Conservation (phyloP, 768 basidiomycete genomes). For the Rhizopogon vesiculosus region DNA sequence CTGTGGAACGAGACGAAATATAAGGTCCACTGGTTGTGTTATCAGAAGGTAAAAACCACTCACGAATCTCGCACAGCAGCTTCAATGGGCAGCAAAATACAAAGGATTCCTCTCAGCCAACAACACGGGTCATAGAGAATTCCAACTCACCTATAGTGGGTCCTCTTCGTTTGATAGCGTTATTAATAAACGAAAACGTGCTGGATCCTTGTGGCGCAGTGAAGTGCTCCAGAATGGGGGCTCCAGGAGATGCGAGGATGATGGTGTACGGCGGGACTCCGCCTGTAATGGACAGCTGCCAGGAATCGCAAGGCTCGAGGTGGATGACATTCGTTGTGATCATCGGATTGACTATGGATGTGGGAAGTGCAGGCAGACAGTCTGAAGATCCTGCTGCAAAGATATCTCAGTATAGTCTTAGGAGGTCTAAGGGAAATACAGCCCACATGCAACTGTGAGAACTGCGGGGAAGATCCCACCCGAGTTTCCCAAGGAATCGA, state of each 20-base stretch:
- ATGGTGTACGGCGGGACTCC: slow-evolving; percentile 42
- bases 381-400: slow-evolving; percentile 23
- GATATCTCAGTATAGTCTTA: background rate
- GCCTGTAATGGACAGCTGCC: slow-evolving; percentile 41
- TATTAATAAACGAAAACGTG: slow-evolving; percentile 38
- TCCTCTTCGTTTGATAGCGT: slow-evolving; percentile 28
- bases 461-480: slow-evolving; percentile 34
- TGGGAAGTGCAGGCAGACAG: slow-evolving; percentile 15
- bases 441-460: slow-evolving; percentile 32
- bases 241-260: slow-evolving; percentile 33
- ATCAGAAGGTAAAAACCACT: slow-evolving; percentile 19
- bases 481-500: slow-evolving; percentile 38
- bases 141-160: slow-evolving; percentile 32
- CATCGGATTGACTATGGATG: slow-evolving; percentile 22
- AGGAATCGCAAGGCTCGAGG: slow-evolving; percentile 40
- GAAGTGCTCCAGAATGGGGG: slow-evolving; percentile 37
- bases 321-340: slow-evolving; percentile 35
- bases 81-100: slow-evolving; percentile 12
- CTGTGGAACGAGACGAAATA: slow-evolving; percentile 18
- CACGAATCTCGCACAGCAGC: slow-evolving; percentile 39
- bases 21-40: background rate
- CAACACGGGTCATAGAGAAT: background rate
- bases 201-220: slow-evolving; percentile 29
- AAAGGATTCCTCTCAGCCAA: background rate
- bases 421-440: background rate